Conservation (phyloP, 2,329 filamentous ascomycete species). For the Sporothrix euskadiensis region DNA sequence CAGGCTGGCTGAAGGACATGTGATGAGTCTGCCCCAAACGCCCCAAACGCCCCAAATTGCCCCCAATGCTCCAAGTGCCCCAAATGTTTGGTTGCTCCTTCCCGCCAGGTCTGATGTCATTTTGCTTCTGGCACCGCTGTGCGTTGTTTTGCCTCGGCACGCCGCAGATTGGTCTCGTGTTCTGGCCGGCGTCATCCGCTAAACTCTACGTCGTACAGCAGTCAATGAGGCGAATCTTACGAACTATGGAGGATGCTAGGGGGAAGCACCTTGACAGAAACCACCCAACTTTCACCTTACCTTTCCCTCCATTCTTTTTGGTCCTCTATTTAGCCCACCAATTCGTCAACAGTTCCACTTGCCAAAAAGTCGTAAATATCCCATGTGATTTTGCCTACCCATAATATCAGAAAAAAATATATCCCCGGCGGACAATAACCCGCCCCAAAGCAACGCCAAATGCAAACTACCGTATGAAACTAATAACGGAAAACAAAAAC, state of each 20-base stretch:
- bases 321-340: background rate
- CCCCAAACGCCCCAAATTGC: background rate
- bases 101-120: constrained; percentile 26
- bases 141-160: constrained; percentile 25
- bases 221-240: background rate
- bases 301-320: background rate
- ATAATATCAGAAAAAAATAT: background rate
- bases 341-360: background rate
- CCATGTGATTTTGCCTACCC: constrained; percentile 22
- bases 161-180: constrained; percentile 12
- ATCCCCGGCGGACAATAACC: background rate
- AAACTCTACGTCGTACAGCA: background rate
- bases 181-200: background rate
- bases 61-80: background rate
- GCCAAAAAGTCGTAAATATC: constrained; percentile 1
- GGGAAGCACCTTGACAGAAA: background rate
- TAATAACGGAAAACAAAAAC: background rate
- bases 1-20: constrained; percentile 1
- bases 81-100: background rate
- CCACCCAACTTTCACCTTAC: background rate
- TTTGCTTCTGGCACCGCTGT: background rate
- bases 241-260: background rate
- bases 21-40: background rate
- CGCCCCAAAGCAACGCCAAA: constrained; percentile 12
- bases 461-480: constrained; percentile 14